These are phyloP conservation scores for Pseudophaeomoniella oleicola DNA, from an alignment of 2,329 filamentous ascomycete genomes.

Conservation along the genomic window DNA sequence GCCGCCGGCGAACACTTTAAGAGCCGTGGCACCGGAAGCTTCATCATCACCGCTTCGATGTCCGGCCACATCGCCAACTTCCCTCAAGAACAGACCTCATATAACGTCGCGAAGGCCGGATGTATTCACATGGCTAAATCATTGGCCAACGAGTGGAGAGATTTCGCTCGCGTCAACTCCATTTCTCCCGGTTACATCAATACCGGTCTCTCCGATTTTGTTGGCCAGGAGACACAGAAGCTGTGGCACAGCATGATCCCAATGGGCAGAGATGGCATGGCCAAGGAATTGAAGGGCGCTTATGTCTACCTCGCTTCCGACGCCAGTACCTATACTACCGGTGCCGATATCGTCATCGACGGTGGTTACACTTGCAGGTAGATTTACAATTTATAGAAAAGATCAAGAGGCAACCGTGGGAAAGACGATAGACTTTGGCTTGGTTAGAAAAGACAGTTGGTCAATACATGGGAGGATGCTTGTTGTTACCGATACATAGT, in stretches of 20 bases:
- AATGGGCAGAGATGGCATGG: slow-evolving; percentile 45
- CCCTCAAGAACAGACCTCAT: slow-evolving; percentile 46
- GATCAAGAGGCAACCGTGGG: too few species aligned
- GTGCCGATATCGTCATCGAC: slow-evolving; percentile 58
- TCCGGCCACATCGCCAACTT: slow-evolving; percentile 39
- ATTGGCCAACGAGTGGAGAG: slow-evolving; percentile 55
- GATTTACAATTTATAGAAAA: slow-evolving; percentile 3
- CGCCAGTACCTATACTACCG: slow-evolving; percentile 70
- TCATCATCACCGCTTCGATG: slow-evolving; percentile 55
- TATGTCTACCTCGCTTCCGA: slow-evolving; percentile 73
- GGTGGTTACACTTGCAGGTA: slow-evolving; percentile 51
- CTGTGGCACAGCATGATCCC: slow-evolving; percentile 47
- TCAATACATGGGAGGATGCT: too few species aligned
- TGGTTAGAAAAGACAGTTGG: too few species aligned
- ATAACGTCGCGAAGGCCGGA: slow-evolving; percentile 52
- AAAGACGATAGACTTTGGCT: too few species aligned
- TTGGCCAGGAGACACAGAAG: slow-evolving; percentile 38
- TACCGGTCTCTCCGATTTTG: slow-evolving; percentile 52
- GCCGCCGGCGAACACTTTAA: slow-evolving; percentile 71
- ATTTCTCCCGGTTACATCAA: slow-evolving; percentile 57
- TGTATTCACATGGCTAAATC: slow-evolving; percentile 50
- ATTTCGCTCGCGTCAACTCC: slow-evolving; percentile 54
- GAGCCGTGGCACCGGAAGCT: slow-evolving; percentile 46
- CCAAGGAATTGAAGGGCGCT: slow-evolving; percentile 53
- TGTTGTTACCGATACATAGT: too few species aligned